Evolutionary conservation across 768 basidiomycete genomes (phyloP).

Genomic region (Mycena rebaudengoi): DNA sequence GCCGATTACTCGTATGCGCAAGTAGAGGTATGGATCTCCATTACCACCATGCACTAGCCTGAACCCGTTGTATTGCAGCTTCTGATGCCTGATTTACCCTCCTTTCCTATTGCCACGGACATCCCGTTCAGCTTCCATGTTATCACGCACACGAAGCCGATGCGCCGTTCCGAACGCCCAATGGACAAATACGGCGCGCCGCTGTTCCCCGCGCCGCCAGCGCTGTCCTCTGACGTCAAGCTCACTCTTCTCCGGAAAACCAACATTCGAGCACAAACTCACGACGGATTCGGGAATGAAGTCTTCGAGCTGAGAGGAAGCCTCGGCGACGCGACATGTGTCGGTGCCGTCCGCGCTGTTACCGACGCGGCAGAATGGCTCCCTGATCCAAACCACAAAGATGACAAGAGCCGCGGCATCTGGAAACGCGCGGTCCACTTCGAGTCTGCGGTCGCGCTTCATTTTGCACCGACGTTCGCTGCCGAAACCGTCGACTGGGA

Average conservation of each 20-base stretch:
- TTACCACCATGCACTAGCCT: neutral
- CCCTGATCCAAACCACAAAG: neutral
- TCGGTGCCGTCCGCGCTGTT: slow-evolving; percentile 6
- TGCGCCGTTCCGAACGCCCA: slow-evolving; percentile 1
- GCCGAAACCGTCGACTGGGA: slow-evolving; percentile 19
- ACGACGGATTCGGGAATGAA: neutral
- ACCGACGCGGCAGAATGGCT: slow-evolving; percentile 19
- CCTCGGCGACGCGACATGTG: slow-evolving; percentile 8
- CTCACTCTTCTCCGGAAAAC: neutral
- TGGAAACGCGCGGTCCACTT: slow-evolving; percentile 18
- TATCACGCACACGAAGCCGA: slow-evolving; percentile 20
- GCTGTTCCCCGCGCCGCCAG: slow-evolving; percentile 19
- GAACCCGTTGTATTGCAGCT: neutral
- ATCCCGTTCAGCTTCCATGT: slow-evolving; percentile 18
- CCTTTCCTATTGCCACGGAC: no score
- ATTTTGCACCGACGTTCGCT: slow-evolving; percentile 12
- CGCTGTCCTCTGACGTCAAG: slow-evolving; percentile 15
- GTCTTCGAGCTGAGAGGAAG: neutral
- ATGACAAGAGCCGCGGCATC: slow-evolving; percentile 13
- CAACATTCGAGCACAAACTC: neutral
- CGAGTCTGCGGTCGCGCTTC: slow-evolving; percentile 5
- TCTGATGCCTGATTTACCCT: slow-evolving; percentile 6
- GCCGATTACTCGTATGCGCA: slow-evolving; percentile 21
- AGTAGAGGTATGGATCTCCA: neutral
- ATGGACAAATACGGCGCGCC: slow-evolving; percentile 20